These are phyloP conservation scores for Xylaria arbuscula DNA, from an alignment of 2,329 filamentous ascomycete genomes.

Conservation along the genomic window DNA sequence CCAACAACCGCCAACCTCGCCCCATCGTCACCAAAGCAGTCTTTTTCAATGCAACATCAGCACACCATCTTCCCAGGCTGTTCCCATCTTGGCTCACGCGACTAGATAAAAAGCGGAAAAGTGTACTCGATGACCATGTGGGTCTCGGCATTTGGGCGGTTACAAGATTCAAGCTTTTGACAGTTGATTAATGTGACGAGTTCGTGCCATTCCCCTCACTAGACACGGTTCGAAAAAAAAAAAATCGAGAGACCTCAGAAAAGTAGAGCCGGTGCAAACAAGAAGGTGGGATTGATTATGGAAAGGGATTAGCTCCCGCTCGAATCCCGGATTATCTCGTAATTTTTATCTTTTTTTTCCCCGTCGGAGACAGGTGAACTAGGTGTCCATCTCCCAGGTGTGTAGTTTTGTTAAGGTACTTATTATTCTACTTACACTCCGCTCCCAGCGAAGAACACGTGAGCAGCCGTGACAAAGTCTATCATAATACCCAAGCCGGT, in stretches of 20 bases:
- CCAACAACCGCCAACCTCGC: slow-evolving; percentile 16
- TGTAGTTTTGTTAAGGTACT: slow-evolving; percentile 25
- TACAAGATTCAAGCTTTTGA: slow-evolving; percentile 35
- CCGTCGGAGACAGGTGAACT: background rate
- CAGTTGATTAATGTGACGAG: background rate
- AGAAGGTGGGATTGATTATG: background rate
- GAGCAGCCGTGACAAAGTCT: slow-evolving; percentile 17
- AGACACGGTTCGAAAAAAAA: background rate
- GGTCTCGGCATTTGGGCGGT: slow-evolving; percentile 41
- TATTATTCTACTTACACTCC: slow-evolving; percentile 15
- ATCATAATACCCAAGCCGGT: background rate
- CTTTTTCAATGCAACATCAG: slow-evolving; percentile 25
- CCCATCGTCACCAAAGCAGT: slow-evolving; percentile 12
- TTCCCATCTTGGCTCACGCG: slow-evolving; percentile 25
- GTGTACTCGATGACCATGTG: slow-evolving; percentile 23
- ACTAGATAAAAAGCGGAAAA: slow-evolving; percentile 32
- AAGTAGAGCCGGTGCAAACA: background rate
- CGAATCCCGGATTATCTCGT: background rate
- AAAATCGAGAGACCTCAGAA: background rate
- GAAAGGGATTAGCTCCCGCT: background rate
- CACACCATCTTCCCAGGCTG: slow-evolving; percentile 29
- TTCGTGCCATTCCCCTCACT: slow-evolving; percentile 1
- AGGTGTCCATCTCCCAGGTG: background rate
- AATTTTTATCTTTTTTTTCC: background rate
- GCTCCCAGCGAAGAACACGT: slow-evolving; percentile 25